Evolutionary conservation across 495 filamentous ascomycete species (phyloP), one percentile per base, ranked within the genome.

Genomic region (Penicillium coprophilum): DNA sequence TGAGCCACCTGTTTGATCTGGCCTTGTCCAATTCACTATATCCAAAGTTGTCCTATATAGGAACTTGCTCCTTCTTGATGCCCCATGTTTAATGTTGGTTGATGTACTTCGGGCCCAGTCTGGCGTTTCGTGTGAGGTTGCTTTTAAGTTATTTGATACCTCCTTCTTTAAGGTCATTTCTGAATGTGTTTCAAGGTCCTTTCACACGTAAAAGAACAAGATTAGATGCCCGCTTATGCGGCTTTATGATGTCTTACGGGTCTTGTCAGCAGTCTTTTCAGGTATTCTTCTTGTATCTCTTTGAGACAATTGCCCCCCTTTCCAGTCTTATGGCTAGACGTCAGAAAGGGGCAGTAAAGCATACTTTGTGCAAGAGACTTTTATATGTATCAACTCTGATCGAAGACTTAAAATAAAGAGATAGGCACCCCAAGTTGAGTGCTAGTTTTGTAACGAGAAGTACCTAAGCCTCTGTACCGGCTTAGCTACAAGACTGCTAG

Each of bases 1-100:
- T 21, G 76, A 79, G 46, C 62, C 72, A 20, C 59, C 62, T 56
- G 71, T 69, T 47, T 74, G 38, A 60, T 27, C 53, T 34, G 7
- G 9, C 20, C 34, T 39, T 19, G 34, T 51, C 23, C 2, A 19
- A 19, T 51, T 13, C 1, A 4, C 23, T 13, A 12, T 40, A 40
- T 19, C 21, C 1, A 34, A 19, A 15, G 28, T 31, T 55, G 55
- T 32, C 45, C 28, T 48, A 12, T 6, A 17, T 39, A n/a, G 28
- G 15, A 15, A 10, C 38, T 36, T 32, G 9, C 32, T 50, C 36
- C 30, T 46, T 31, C 24, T 34, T 30, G 24, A 21, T 40, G 21
- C 45, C 19, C 17, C 24, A 39, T 32, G 15, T 32, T 24, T 13
- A 8, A 36, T 36, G 13, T 24, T 50, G 28, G 2, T 17, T 8